Evolutionary conservation across 1,139 yeast genomes (phyloP), one percentile per base, ranked within the genome.

Genomic region (Magnusiomyces magnusii): DNA sequence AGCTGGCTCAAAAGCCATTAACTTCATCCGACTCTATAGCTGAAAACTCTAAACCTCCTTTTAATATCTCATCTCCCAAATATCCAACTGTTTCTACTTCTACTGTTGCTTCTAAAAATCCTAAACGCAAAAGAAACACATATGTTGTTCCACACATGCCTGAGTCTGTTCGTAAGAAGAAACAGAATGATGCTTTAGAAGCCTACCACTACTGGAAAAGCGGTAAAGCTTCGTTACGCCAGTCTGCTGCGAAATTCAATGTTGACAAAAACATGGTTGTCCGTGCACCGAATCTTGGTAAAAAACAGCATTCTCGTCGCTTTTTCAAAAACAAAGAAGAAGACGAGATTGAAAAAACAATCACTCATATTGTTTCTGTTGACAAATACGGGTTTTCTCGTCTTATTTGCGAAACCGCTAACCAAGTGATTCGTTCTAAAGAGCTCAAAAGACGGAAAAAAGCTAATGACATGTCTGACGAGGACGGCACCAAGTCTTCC

Each of bases 201-300:
- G 53, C 53, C 2, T 50, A 50, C 41, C 13, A 50, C 24, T 34
- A 50, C 53, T 50, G 53, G 53, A 50, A 50, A 34, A 34, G 41
- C 41, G 53, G 53, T 9, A 50, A 50, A 23, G 10, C 41, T 2
- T 50, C 53, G 9, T n/a, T 50, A 24, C 53, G 53, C 23, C 53
- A 50, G 24, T 39, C 53, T 50, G 53, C 53, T 28, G 41, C 39
- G 25, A 50, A 50, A 28, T 50, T 28, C 53, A 28, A 31, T 28
- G 53, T 50, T 21, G 53, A 50, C 53, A 50, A 50, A 21, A 50
- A 50, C 41, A 50, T 50, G 53, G 41, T 50, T 28, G 53, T 50
- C 5, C 39, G 53, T 7, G 53, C 53, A 19, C 53, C 53, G 10
- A 50, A 23, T 23, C 25, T 50, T 10, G 53, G 53, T 24, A 50